Evolutionary conservation across 2,329 filamentous ascomycete species (phyloP).

Genomic region (Colletotrichum eremochloae): DNA sequence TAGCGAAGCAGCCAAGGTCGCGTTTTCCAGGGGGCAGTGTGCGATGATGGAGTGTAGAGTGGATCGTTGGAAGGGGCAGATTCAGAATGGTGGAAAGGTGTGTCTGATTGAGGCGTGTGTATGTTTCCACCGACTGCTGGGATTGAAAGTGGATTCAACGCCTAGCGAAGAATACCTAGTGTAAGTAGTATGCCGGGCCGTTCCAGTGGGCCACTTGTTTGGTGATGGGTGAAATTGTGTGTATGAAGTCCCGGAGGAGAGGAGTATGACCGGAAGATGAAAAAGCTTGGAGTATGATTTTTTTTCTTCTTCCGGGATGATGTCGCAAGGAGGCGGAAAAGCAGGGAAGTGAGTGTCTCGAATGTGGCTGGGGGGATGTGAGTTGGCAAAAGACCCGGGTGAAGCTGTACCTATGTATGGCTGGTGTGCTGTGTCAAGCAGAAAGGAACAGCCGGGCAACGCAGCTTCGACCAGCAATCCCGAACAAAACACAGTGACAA

Average conservation of each 20-base stretch:
- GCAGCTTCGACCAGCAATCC: conserved; percentile 9
- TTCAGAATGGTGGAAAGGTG: conserved; percentile 25
- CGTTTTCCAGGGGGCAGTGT: conserved; percentile 35
- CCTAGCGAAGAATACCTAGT: conserved; percentile 22
- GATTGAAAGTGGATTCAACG: conserved; percentile 35
- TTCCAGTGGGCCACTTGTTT: conserved; percentile 35
- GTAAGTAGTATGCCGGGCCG: conserved; percentile 26
- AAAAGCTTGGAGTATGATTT: conserved; percentile 9
- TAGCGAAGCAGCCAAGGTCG: conserved; percentile 41
- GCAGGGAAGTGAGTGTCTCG: conserved; percentile 47
- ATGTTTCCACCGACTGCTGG: conserved; percentile 32
- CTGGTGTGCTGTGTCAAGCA: conserved; percentile 20
- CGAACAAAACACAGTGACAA: conserved; percentile 15
- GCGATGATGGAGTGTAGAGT: conserved; percentile 32
- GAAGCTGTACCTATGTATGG: conserved; percentile 15
- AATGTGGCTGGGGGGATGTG: conserved; percentile 45
- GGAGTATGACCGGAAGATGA: conserved; percentile 3
- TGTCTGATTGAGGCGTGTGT: conserved; percentile 30
- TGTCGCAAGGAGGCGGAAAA: conserved; percentile 44
- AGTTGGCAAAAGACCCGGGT: conserved; percentile 11
- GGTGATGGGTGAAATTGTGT: conserved; percentile 20
- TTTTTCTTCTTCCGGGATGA: conserved; percentile 12
- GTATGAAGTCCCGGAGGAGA: conserved; percentile 8
- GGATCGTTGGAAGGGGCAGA: conserved; percentile 35
- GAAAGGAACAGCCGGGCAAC: conserved; percentile 36